Conservation (phyloP, 257 asterid genomes). For the Solanum medicagineum region DNA sequence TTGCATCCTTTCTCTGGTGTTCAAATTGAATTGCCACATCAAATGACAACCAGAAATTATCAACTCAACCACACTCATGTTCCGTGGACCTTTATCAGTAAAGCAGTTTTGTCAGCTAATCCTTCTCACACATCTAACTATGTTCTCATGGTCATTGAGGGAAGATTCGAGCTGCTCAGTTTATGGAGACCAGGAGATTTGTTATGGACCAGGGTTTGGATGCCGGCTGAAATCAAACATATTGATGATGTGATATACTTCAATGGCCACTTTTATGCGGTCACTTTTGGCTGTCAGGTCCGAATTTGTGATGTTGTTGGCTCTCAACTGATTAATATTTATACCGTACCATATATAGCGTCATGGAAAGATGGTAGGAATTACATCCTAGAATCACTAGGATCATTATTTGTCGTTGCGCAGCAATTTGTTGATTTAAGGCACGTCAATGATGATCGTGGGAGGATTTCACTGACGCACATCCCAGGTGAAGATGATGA, state of each 20-base stretch:
- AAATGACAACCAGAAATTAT: not conserved
- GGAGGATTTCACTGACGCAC: not conserved
- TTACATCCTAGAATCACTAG: not conserved
- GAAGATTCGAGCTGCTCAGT: not conserved
- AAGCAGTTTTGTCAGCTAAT: not conserved
- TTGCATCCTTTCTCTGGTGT: not conserved
- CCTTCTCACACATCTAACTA: not conserved
- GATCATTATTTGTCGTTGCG: not conserved
- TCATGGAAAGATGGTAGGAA: not conserved
- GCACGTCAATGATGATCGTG: no score
- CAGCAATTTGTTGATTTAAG: not conserved
- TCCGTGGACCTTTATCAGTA: not conserved
- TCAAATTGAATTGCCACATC: not conserved
- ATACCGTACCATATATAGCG: not conserved
- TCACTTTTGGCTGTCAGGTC: not conserved
- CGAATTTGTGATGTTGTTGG: not conserved
- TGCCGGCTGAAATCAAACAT: no score
- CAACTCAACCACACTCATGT: not conserved
- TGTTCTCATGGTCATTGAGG: not conserved
- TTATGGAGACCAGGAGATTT: not conserved
- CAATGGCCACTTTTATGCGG: not conserved
- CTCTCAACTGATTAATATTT: no score
- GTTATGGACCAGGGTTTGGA: not conserved
- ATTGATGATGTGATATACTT: not conserved
- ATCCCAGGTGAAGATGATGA: not conserved